Conservation (phyloP, 2,329 filamentous ascomycete species). For the Cercospora citrullina region DNA sequence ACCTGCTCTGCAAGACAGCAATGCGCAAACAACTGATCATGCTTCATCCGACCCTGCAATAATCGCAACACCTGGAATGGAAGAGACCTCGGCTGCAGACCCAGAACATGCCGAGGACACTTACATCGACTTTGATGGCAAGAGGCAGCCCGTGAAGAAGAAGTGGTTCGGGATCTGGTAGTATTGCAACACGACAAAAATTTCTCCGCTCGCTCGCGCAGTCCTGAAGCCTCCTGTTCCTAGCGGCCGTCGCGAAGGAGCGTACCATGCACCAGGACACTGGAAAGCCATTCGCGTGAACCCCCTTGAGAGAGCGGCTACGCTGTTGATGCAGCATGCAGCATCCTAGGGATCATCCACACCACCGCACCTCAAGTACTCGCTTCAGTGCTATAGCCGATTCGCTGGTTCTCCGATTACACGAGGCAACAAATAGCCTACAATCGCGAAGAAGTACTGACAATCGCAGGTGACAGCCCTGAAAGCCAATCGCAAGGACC, state of each 20-base stretch:
- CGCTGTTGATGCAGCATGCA: not conserved
- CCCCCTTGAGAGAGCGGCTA: not conserved
- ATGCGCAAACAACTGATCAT: slow-evolving; percentile 30
- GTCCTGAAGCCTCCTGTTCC: not conserved
- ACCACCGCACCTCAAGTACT: not conserved
- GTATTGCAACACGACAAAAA: not conserved
- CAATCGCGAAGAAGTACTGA: not conserved
- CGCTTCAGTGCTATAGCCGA: not conserved
- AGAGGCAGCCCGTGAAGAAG: slow-evolving; percentile 60
- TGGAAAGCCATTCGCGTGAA: not conserved
- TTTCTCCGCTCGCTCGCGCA: not conserved
- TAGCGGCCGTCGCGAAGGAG: not conserved
- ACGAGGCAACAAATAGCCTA: not conserved
- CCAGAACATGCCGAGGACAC: slow-evolving; percentile 38
- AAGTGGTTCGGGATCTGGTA: slow-evolving; percentile 85
- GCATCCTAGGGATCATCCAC: not conserved
- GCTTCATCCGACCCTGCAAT: not conserved
- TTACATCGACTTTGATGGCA: slow-evolving; percentile 45
- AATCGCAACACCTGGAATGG: slow-evolving; percentile 26
- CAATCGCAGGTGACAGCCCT: not conserved
- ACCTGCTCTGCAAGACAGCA: slow-evolving; percentile 43
- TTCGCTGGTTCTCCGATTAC: not conserved
- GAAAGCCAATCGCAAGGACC: not conserved
- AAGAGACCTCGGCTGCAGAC: slow-evolving; percentile 33
- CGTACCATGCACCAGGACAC: not conserved